These are phyloP conservation scores for Diaporthe nobilis DNA, from an alignment of 2,329 filamentous ascomycete genomes.

Conservation along the genomic window DNA sequence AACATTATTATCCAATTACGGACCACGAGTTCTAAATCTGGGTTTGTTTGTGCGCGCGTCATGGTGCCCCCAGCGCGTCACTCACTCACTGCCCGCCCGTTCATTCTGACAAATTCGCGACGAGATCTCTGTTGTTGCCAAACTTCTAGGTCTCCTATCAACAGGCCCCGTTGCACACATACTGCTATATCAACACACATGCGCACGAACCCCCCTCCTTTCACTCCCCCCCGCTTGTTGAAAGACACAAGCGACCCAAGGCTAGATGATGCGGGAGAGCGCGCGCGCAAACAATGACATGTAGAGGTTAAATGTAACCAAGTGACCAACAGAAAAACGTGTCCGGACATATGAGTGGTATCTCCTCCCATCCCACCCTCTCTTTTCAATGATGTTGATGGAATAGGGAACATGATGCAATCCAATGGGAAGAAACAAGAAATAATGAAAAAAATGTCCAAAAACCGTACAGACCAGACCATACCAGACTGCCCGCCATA, in stretches of 20 bases:
- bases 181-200: constrained; percentile 23
- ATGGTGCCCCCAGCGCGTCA: not conserved
- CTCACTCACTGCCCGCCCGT: constrained; percentile 2
- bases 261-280: constrained; percentile 1
- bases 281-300: constrained; percentile 27
- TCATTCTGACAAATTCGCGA: not conserved
- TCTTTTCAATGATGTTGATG: constrained; percentile 27
- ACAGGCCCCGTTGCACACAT: not conserved
- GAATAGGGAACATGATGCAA: constrained; percentile 14
- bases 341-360: constrained; percentile 38
- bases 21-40: not conserved
- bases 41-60: not conserved
- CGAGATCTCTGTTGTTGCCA: constrained; percentile 23
- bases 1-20: constrained; percentile 12
- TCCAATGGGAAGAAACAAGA: constrained; percentile 21
- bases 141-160: constrained; percentile 9
- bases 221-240: not conserved
- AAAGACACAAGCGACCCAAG: constrained; percentile 15
- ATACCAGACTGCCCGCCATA: constrained; percentile 30
- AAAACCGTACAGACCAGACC: constrained; percentile 23
- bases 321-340: constrained; percentile 17
- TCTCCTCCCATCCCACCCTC: constrained; percentile 42
- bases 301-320: not conserved
- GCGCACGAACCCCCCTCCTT: not conserved
- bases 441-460: not conserved